Conservation (phyloP, 169 alveolate species). For the Perkinsus olseni region DNA sequence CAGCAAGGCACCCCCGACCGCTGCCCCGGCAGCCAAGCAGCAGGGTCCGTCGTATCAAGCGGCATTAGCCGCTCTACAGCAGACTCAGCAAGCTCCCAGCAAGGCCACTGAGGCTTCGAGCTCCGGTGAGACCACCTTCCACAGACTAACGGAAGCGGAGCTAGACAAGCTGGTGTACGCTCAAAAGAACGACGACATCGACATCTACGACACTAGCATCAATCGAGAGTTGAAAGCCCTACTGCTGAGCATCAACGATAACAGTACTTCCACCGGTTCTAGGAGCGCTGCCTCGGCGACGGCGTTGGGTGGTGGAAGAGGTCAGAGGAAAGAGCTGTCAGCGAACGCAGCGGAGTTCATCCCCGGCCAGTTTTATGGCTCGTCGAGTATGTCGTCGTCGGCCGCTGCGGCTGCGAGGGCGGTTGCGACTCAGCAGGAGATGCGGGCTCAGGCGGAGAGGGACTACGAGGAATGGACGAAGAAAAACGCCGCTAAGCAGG, state of each 20-base stretch:
- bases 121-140: background rate
- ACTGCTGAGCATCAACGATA: background rate
- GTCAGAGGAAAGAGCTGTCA: background rate
- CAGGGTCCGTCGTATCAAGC: background rate
- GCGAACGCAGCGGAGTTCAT: background rate
- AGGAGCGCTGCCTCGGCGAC: background rate
- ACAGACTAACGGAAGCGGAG: background rate
- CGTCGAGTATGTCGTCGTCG: background rate
- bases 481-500: background rate
- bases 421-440: background rate
- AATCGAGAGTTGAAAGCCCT: background rate
- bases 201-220: background rate
- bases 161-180: background rate
- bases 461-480: background rate
- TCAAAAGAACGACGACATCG: background rate
- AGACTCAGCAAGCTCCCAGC: background rate
- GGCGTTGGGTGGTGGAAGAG: background rate
- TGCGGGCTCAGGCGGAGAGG: background rate
- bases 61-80: background rate
- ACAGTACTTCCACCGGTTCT: background rate
- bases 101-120: background rate
- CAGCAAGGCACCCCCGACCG: background rate
- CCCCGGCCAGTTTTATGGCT: background rate
- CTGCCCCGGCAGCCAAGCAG: no score
- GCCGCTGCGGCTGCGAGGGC: background rate